These are phyloP conservation scores for Penicillium aurantiogriseum DNA, from an alignment of 2,329 filamentous ascomycete genomes.

Conservation along the genomic window DNA sequence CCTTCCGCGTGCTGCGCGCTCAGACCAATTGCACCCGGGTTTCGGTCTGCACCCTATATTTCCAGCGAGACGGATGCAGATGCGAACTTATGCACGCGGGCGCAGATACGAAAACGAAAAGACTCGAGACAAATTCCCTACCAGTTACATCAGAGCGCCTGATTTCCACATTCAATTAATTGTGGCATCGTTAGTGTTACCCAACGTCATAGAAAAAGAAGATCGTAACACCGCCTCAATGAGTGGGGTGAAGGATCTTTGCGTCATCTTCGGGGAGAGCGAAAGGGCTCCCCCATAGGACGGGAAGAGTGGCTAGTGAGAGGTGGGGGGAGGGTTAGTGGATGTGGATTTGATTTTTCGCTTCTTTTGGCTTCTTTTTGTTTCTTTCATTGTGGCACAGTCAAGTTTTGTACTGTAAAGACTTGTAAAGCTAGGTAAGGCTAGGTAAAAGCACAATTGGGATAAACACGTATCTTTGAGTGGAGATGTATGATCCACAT, in stretches of 20 bases:
- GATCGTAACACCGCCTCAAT: conserved; percentile 9
- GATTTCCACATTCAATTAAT: background rate
- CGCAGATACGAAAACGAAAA: background rate
- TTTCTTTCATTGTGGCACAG: background rate
- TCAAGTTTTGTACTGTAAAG: background rate
- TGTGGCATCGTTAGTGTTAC: background rate
- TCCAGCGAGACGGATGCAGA: background rate
- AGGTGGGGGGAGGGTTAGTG: background rate
- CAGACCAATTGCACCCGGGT: background rate
- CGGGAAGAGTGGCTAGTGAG: conserved; percentile 5
- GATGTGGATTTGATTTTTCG: background rate
- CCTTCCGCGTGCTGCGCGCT: background rate
- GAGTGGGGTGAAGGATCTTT: background rate
- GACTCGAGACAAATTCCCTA: background rate
- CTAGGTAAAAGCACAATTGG: background rate
- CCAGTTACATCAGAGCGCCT: background rate
- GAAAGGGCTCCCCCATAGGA: background rate
- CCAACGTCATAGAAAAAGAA: background rate
- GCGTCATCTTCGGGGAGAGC: conserved; percentile 7
- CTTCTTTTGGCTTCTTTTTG: background rate
- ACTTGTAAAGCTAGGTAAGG: background rate
- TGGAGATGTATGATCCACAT: conserved; percentile 3
- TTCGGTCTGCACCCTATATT: background rate
- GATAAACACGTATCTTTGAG: background rate
- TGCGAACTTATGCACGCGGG: background rate